These are phyloP conservation scores for Vicia faba DNA, from an alignment of 306 rosid genomes.

Conservation along the genomic window DNA sequence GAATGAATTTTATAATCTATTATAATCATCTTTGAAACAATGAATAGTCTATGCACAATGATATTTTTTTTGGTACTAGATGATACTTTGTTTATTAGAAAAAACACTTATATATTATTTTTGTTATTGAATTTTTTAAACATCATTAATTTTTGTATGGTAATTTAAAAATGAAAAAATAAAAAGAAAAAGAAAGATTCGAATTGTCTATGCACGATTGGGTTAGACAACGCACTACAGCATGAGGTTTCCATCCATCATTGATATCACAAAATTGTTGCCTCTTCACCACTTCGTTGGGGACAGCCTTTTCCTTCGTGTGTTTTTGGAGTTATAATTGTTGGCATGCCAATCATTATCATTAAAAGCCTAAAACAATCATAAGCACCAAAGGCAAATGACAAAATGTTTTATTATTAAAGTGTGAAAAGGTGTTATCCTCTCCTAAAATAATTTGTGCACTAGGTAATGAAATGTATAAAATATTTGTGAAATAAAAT, in stretches of 20 bases:
- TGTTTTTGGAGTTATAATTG: slow-evolving; percentile 26
- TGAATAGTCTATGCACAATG: too few species aligned
- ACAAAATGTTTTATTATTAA: neutral
- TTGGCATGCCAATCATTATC: slow-evolving; percentile 32
- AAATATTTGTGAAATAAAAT: too few species aligned
- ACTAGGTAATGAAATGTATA: too few species aligned
- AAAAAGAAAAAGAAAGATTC: slow-evolving; percentile 25
- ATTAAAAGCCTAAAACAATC: neutral
- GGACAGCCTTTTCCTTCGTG: slow-evolving; percentile 39
- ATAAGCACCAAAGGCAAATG: slow-evolving; percentile 8
- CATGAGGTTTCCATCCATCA: slow-evolving; percentile 1
- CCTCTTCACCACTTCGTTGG: slow-evolving; percentile 24
- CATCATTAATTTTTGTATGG: too few species aligned
- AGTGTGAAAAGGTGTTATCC: too few species aligned
- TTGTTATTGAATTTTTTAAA: too few species aligned
- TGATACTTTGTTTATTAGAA: too few species aligned
- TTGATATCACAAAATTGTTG: slow-evolving; percentile 16
- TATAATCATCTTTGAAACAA: too few species aligned
- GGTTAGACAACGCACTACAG: slow-evolving; percentile 42
- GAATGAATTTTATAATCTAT: too few species aligned
- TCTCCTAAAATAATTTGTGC: too few species aligned
- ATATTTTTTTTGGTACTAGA: too few species aligned
- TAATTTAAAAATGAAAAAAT: slow-evolving; percentile 9
- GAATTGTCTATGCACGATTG: slow-evolving; percentile 6
- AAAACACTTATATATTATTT: too few species aligned